Evolutionary conservation across 140 eudicot species (phyloP).

Genomic region (Ambrosia hybrid): DNA sequence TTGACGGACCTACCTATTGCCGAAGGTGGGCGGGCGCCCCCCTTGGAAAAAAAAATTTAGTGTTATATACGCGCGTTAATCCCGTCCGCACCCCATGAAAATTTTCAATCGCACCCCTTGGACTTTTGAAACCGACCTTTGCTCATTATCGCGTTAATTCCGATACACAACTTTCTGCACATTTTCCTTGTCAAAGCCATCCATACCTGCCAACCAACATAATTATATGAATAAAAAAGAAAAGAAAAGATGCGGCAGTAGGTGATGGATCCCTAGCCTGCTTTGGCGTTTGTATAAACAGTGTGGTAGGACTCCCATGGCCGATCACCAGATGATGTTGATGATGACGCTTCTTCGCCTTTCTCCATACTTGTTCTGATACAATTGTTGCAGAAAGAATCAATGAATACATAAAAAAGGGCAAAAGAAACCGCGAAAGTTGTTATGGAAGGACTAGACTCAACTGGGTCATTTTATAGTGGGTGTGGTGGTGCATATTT

Average conservation of each 20-base stretch:
- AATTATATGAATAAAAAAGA: background rate
- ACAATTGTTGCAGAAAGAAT: background rate
- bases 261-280: slow-evolving; percentile 44
- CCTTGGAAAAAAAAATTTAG: too few species aligned
- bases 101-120: too few species aligned
- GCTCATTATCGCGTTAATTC: slow-evolving; percentile 61
- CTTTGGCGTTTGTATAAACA: slow-evolving; percentile 92
- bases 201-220: slow-evolving; percentile 68
- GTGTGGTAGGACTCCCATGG: slow-evolving; percentile 97
- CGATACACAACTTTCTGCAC: slow-evolving; percentile 80
- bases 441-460: too few species aligned
- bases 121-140: slow-evolving; percentile 42
- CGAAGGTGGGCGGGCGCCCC: too few species aligned
- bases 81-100: too few species aligned
- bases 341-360: slow-evolving; percentile 26
- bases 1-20: too few species aligned
- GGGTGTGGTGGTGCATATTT: too few species aligned
- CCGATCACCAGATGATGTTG: slow-evolving; percentile 19
- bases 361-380: slow-evolving; percentile 38
- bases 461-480: too few species aligned
- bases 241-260: too few species aligned
- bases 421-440: too few species aligned
- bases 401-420: too few species aligned
- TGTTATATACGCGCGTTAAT: too few species aligned
- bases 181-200: slow-evolving; percentile 95